These are phyloP conservation scores for Aspergillus sp. DNA, from an alignment of 2,329 filamentous ascomycete genomes.

Conservation along the genomic window DNA sequence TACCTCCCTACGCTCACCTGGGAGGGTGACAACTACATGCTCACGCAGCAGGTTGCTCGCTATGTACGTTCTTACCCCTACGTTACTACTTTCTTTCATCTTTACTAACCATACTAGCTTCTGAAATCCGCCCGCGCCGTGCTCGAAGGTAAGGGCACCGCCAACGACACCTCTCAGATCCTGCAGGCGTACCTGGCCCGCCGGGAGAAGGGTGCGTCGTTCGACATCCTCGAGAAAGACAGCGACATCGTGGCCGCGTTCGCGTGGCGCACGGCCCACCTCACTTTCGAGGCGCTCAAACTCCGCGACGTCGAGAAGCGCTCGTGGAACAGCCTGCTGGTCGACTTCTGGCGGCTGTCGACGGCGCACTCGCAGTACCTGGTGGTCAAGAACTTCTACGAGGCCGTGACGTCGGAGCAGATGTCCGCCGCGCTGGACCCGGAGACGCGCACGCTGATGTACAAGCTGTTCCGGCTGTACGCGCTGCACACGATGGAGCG, in stretches of 20 bases:
- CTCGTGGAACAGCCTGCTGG: constrained; percentile 72
- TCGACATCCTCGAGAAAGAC: constrained; percentile 70
- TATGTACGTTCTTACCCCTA: constrained; percentile 49
- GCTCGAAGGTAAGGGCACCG: constrained; percentile 60
- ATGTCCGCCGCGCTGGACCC: constrained; percentile 55
- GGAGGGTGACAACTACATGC: constrained; percentile 82
- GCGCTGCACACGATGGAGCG: constrained; percentile 65
- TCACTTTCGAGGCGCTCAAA: constrained; percentile 73
- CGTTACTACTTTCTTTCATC: not conserved
- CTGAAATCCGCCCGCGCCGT: constrained; percentile 72
- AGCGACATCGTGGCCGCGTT: constrained; percentile 70
- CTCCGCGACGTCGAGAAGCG: constrained; percentile 72
- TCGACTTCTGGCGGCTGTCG: constrained; percentile 74
- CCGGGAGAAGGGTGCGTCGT: constrained; percentile 68
- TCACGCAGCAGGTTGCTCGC: constrained; percentile 74
- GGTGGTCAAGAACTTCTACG: constrained; percentile 77
- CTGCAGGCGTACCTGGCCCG: constrained; percentile 63
- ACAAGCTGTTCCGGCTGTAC: constrained; percentile 66
- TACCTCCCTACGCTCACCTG: constrained; percentile 70
- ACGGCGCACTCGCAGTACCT: constrained; percentile 76
- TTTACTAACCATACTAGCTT: constrained; percentile 42
- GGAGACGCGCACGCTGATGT: constrained; percentile 57
- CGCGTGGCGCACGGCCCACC: constrained; percentile 70
- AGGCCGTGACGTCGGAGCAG: constrained; percentile 57
- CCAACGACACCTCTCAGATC: constrained; percentile 67